These are phyloP conservation scores for Vitis hybrid DNA, from an alignment of 177 flowering plant genomes.

Conservation along the genomic window DNA sequence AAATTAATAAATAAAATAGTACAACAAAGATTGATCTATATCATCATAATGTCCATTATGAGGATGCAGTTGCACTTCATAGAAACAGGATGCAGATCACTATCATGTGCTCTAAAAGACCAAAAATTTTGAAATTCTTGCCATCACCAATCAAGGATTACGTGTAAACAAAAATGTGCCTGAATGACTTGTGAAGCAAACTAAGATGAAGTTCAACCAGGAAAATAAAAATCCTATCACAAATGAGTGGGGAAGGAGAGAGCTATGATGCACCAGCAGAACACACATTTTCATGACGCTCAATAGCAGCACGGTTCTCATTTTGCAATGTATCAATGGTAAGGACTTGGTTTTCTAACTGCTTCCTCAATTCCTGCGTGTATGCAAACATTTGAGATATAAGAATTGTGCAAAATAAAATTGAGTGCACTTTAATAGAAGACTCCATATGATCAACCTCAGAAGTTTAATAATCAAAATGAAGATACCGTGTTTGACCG, in stretches of 20 bases:
- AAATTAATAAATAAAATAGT: too few species aligned
- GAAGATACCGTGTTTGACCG: constrained; percentile 81
- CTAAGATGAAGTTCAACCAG: not conserved
- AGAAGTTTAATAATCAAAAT: not conserved
- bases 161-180: too few species aligned
- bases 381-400: constrained; percentile 1
- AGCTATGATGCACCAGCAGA: constrained; percentile 1
- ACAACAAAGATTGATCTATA: too few species aligned
- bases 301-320: constrained; percentile 54
- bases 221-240: not conserved
- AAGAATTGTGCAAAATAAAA: not conserved
- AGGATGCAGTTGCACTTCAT: too few species aligned
- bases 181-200: too few species aligned
- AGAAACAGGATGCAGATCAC: too few species aligned
- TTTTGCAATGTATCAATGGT: constrained; percentile 61
- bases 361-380: constrained; percentile 86
- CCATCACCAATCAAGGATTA: too few species aligned
- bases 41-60: too few species aligned
- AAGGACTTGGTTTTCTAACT: constrained; percentile 70
- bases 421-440: too few species aligned
- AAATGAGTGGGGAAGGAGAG: not conserved
- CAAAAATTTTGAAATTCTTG: too few species aligned
- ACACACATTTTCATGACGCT: constrained; percentile 75
- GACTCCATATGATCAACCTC: too few species aligned
- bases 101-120: too few species aligned